Evolutionary conservation across 805 yeast genomes (phyloP), one percentile per base, ranked within the genome.

Genomic region (Saccharomycopsis sp.): DNA sequence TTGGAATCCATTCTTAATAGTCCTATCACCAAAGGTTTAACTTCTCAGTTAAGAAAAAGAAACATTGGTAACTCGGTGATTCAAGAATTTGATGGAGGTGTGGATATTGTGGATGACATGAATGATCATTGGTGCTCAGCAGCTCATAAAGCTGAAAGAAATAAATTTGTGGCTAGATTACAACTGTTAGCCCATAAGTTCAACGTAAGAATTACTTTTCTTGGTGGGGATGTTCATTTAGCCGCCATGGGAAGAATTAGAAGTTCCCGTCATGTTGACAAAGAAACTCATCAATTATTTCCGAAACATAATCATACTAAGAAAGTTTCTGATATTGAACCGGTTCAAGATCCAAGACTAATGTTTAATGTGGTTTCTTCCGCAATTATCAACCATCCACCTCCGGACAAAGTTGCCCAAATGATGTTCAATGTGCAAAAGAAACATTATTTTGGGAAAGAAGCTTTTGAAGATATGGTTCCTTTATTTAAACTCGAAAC

Each of bases 121-220:
- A 79, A 87, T 54, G 98, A 89, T 57, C 97, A 89, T 62, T 89
- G 98, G 98, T 87, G 96, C 58, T 79, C 95, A 3, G 69, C 69
- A 44, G 72, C 79, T 56, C 98, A 89, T 62, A 92, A 89, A 57
- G 59, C 60, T 36, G 98, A 89, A 61, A 72, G 98, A 46, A 89
- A 89, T 58, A 55, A 57, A 49, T 65, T 89, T 30, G 62, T 88
- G 47, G 67, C 65, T 30, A 64, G 64, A 46, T 63, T 89, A 34
- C 75, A 78, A 47, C 71, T 71, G 33, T 75, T 87, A 52, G 86
- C 89, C 3, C 69, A 81, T 25, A 51, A 60, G 23, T 57, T 69
- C 48, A 79, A 79, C 3, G 74, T 81, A 3, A 69, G 98, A 50
- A 60, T 92, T 43, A 86, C 97, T 5, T 80, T 89, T 45, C 63